These are phyloP conservation scores for Apiotrichum domesticum DNA, from an alignment of 1,284 basidiomycete genomes.

Conservation along the genomic window DNA sequence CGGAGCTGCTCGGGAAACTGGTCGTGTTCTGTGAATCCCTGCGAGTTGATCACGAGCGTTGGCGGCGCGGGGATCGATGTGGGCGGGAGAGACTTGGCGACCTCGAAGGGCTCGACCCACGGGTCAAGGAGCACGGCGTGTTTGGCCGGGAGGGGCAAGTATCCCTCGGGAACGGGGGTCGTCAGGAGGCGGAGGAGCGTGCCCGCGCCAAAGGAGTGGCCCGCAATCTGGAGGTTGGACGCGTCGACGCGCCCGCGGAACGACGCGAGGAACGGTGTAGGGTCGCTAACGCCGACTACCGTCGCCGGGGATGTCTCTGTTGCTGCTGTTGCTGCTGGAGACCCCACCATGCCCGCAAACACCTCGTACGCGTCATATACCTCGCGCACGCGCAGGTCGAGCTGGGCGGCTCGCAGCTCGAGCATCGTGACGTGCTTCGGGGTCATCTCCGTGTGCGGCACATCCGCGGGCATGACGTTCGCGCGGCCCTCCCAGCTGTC, in stretches of 20 bases:
- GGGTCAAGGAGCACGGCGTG: conserved; percentile 62
- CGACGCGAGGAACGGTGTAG: conserved; percentile 34
- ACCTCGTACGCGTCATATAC: conserved; percentile 55
- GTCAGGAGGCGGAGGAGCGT: conserved; percentile 48
- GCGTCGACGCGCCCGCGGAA: conserved; percentile 48
- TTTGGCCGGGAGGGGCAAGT: conserved; percentile 52
- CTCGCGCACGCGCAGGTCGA: conserved; percentile 60
- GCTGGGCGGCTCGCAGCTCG: conserved; percentile 59
- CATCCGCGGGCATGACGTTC: not conserved
- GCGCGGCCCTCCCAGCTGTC: not conserved
- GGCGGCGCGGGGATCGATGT: conserved; percentile 37
- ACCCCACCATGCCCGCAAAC: conserved; percentile 28
- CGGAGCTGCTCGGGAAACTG: conserved; percentile 59
- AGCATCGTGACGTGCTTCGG: not conserved
- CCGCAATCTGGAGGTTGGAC: conserved; percentile 54
- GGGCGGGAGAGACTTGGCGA: conserved; percentile 46
- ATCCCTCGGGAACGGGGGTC: conserved; percentile 18
- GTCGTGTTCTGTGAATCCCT: conserved; percentile 62
- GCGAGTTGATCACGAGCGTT: conserved; percentile 62
- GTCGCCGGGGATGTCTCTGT: not conserved
- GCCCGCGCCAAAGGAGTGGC: conserved; percentile 72
- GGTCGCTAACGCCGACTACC: conserved; percentile 5
- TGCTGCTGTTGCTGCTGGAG: not conserved
- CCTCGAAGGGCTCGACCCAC: conserved; percentile 66
- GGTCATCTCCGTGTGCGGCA: not conserved